Percentiles rank a stretch among this genome's conserved stretches.
Conservation (phyloP, 495 filamentous ascomycete genomes). For the Trichoderma gamsii region DNA sequence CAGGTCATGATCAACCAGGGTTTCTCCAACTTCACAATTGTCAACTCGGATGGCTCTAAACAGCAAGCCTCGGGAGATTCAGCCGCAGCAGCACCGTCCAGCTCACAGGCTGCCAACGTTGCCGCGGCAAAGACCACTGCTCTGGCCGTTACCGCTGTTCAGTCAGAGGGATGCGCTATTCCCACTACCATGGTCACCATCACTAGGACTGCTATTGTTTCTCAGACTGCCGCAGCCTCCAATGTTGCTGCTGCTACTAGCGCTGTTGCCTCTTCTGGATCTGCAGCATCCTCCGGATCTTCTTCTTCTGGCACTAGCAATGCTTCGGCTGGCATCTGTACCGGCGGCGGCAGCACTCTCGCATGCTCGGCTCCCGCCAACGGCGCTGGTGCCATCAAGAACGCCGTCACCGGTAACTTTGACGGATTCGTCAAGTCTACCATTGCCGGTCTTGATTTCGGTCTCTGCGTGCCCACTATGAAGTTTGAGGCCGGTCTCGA, state of each 20-base stretch:
- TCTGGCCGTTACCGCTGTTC: conserved; percentile 8
- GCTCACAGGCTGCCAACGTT: conserved; percentile 20
- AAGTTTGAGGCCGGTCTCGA: conserved; percentile 44
- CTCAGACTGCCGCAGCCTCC: neutral
- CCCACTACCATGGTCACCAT: conserved; percentile 14
- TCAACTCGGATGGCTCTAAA: conserved; percentile 28
- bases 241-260: neutral
- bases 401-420: conserved; percentile 23
- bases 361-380: conserved; percentile 30
- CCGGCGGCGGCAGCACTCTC: conserved; percentile 26
- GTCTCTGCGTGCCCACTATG: conserved; percentile 49
- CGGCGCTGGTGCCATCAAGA: conserved; percentile 29
- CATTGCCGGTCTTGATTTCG: conserved; percentile 41
- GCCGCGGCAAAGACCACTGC: conserved; percentile 20
- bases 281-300: no score
- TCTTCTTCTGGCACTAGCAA: conserved; percentile 8
- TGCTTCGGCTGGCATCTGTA: conserved; percentile 33
- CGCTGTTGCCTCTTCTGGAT: conserved; percentile 10
- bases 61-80: conserved; percentile 24
- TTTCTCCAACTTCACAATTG: conserved; percentile 49
- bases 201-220: conserved; percentile 16
- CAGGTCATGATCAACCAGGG: conserved; percentile 47
- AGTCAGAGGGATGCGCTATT: neutral
- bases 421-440: conserved; percentile 22
- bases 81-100: conserved; percentile 20